Evolutionary conservation across 176 grass and related monocot genomes (phyloP).

Genomic region (Pontederia paniculata): DNA sequence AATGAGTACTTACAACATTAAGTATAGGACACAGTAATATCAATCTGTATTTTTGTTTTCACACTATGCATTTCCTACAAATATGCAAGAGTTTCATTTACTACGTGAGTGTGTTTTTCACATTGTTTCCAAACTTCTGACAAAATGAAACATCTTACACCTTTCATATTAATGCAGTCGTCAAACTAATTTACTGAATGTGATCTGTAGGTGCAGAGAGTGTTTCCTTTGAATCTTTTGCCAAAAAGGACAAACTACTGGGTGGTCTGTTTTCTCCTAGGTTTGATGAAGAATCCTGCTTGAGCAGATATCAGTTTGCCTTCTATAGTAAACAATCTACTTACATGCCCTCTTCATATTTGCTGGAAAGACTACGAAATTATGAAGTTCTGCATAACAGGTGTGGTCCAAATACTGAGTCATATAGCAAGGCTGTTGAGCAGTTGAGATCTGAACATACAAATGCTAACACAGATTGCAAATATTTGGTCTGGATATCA

Average conservation of each 20-base stretch:
- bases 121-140: too few relatives aligned
- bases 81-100: too few relatives aligned
- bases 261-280: slow-evolving; percentile 17
- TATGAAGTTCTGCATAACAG: slow-evolving; percentile 20
- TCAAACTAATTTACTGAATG: too few relatives aligned
- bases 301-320: slow-evolving; percentile 26
- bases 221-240: too few relatives aligned
- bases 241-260: slow-evolving; percentile 13
- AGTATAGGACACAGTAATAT: too few relatives aligned
- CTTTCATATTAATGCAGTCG: too few relatives aligned
- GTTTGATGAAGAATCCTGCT: slow-evolving; percentile 27
- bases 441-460: slow-evolving; percentile 9
- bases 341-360: slow-evolving; percentile 6
- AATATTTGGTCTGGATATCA: slow-evolving; percentile 19
- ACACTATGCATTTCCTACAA: too few relatives aligned
- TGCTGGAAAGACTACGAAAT: slow-evolving; percentile 17
- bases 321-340: slow-evolving; percentile 19
- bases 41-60: too few relatives aligned
- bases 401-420: slow-evolving; percentile 33
- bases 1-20: too few relatives aligned
- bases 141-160: too few relatives aligned
- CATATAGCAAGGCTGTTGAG: slow-evolving; percentile 6
- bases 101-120: too few relatives aligned
- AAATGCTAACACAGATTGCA: slow-evolving; percentile 7
- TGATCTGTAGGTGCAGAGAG: too few relatives aligned